A percentile compares a stretch with the other conserved stretches of the same genome.
Conservation (phyloP, 1,139 yeast species). For the Pichia terricola region DNA sequence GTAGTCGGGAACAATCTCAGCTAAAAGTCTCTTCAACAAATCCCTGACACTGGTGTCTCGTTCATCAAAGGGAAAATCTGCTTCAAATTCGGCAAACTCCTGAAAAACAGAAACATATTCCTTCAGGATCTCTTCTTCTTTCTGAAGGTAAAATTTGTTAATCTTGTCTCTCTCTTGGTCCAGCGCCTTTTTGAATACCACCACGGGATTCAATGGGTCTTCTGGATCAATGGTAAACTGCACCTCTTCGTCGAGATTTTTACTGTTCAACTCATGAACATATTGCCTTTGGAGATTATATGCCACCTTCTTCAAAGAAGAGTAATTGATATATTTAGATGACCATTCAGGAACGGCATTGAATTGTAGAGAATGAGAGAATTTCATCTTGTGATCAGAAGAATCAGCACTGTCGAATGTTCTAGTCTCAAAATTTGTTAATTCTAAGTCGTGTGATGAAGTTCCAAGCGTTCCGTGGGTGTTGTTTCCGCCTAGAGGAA, state of each 20-base stretch:
- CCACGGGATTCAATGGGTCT: constrained; percentile 34
- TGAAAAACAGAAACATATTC: constrained; percentile 38
- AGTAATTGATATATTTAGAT: constrained; percentile 56
- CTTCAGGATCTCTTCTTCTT: constrained; percentile 38
- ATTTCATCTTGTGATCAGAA: constrained; percentile 41
- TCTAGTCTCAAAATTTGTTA: too few relatives aligned
- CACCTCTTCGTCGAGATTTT: constrained; percentile 15
- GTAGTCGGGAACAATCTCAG: constrained; percentile 9
- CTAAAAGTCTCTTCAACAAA: constrained; percentile 12
- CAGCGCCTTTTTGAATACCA: constrained; percentile 41
- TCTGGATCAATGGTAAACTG: constrained; percentile 27
- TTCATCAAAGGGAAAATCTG: constrained; percentile 17
- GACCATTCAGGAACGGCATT: constrained; percentile 81
- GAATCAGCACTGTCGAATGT: too few relatives aligned
- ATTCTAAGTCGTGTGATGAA: too few relatives aligned
- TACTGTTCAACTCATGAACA: constrained; percentile 26
- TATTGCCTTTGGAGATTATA: constrained; percentile 38
- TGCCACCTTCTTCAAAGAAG: constrained; percentile 51
- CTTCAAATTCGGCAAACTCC: constrained; percentile 28
- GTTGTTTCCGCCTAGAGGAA: too few relatives aligned
- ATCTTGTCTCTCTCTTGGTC: constrained; percentile 49
- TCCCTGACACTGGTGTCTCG: constrained; percentile 13
- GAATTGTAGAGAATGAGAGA: constrained; percentile 63
- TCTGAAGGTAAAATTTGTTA: constrained; percentile 41
- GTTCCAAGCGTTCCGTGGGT: too few relatives aligned